A percentile compares a stretch with the other conserved stretches of the same genome.
Conservation (phyloP, 148 eudicot species). For the Camellia lanceoleosa region DNA sequence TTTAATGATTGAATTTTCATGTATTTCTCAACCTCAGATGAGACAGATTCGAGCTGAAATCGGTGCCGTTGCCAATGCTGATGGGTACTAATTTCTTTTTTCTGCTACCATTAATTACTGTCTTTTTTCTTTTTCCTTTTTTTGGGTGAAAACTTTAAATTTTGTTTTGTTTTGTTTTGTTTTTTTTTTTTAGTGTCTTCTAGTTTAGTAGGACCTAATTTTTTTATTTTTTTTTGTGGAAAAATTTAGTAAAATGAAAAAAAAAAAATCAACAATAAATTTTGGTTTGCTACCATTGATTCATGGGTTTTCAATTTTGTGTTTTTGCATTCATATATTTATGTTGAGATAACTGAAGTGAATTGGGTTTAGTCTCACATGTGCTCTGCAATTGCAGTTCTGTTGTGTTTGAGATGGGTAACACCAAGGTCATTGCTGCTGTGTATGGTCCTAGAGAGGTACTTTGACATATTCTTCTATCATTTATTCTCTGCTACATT, state of each 20-base stretch:
- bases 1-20: neutral
- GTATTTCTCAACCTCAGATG: constrained; percentile 44
- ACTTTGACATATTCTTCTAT: neutral
- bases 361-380: neutral
- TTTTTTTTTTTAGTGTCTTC: too few species aligned
- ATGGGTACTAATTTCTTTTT: constrained; percentile 46
- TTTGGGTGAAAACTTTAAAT: too few species aligned
- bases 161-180: too few species aligned
- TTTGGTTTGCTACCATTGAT: too few species aligned
- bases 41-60: constrained; percentile 82
- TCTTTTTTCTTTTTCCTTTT: neutral
- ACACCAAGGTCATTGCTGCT: constrained; percentile 78
- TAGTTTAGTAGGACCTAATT: too few species aligned
- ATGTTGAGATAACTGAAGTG: too few species aligned
- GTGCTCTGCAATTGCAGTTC: constrained; percentile 48
- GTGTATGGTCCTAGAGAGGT: constrained; percentile 99
- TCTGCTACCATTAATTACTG: neutral
- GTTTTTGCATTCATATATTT: too few species aligned
- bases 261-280: too few species aligned
- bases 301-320: too few species aligned
- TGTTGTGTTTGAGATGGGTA: constrained; percentile 93
- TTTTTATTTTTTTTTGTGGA: too few species aligned
- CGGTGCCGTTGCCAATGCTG: constrained; percentile 67
- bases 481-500: neutral
- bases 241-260: too few species aligned